These are phyloP conservation scores for Kwoniella dejecticola DNA, from an alignment of 768 basidiomycete species.

Conservation along the genomic window DNA sequence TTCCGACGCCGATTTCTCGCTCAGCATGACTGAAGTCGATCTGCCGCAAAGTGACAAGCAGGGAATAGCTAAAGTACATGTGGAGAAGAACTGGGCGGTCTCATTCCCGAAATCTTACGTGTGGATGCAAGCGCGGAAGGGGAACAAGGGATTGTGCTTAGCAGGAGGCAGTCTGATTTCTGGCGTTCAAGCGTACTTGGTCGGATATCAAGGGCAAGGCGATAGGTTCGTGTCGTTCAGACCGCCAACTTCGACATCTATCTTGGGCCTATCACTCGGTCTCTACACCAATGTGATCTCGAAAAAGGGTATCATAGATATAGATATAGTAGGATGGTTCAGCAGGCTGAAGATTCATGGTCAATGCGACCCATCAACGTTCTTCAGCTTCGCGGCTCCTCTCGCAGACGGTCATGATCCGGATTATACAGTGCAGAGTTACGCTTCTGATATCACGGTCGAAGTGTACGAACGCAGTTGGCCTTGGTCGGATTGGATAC, in stretches of 20 bases:
- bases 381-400: constrained; percentile 37
- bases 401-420: constrained; percentile 30
- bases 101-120: constrained; percentile 39
- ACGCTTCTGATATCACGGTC: constrained; percentile 29
- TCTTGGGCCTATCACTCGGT: constrained; percentile 33
- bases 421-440: constrained; percentile 35
- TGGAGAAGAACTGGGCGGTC: constrained; percentile 45
- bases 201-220: constrained; percentile 30
- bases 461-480: constrained; percentile 25
- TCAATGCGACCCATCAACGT: constrained; percentile 21
- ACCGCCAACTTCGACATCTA: constrained; percentile 35
- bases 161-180: constrained; percentile 34
- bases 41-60: background rate
- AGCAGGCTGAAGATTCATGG: constrained; percentile 21
- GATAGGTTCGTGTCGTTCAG: constrained; percentile 8
- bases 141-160: constrained; percentile 22
- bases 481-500: constrained; percentile 22
- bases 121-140: constrained; percentile 36
- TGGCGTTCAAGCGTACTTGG: constrained; percentile 37
- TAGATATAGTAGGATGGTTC: constrained; percentile 42
- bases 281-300: constrained; percentile 24
- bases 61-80: constrained; percentile 29
- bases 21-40: constrained; percentile 1
- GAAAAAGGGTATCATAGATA: constrained; percentile 10
- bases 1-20: constrained; percentile 17